Evolutionary conservation across 1,284 basidiomycete genomes (phyloP).

Genomic region (Ceratobasidium sp.): DNA sequence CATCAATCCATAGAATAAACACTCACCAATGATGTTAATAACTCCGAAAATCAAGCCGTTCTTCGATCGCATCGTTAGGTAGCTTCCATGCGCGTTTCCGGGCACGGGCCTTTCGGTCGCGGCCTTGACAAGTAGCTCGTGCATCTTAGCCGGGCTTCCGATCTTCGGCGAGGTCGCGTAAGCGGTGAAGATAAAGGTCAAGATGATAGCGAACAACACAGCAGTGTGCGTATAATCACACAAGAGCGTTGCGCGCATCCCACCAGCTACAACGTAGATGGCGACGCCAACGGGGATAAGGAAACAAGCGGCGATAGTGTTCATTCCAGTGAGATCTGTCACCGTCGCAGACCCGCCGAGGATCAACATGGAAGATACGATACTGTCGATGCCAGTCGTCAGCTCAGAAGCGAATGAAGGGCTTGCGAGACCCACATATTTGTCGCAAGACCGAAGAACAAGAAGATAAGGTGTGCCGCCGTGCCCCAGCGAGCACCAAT

Average conservation of each 20-base stretch:
- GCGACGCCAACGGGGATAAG: constrained; percentile 70
- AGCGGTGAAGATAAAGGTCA: constrained; percentile 75
- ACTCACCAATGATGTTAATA: constrained; percentile 71
- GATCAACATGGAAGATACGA: constrained; percentile 73
- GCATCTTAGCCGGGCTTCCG: constrained; percentile 67
- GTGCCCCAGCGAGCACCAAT: constrained; percentile 71
- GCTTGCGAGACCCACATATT: constrained; percentile 26
- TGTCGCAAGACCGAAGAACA: constrained; percentile 68
- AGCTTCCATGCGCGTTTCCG: constrained; percentile 73
- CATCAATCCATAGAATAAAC: constrained; percentile 20
- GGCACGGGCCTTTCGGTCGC: constrained; percentile 63
- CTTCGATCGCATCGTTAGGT: constrained; percentile 83
- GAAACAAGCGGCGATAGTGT: constrained; percentile 72
- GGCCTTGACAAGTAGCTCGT: constrained; percentile 64
- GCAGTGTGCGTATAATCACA: constrained; percentile 80
- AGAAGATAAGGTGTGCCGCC: constrained; percentile 70
- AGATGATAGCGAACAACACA: constrained; percentile 85
- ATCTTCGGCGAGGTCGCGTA: constrained; percentile 76
- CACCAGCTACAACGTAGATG: constrained; percentile 67
- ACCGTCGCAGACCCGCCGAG: constrained; percentile 76
- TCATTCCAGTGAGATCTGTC: constrained; percentile 68
- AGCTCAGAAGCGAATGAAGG: constrained; percentile 23
- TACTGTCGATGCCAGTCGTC: constrained; percentile 62
- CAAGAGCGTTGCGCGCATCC: constrained; percentile 63
- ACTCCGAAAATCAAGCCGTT: constrained; percentile 90